phyloP scores from a whole-genome alignment of 495 filamentous ascomycete species.

The Trichoderma reesei region DNA sequence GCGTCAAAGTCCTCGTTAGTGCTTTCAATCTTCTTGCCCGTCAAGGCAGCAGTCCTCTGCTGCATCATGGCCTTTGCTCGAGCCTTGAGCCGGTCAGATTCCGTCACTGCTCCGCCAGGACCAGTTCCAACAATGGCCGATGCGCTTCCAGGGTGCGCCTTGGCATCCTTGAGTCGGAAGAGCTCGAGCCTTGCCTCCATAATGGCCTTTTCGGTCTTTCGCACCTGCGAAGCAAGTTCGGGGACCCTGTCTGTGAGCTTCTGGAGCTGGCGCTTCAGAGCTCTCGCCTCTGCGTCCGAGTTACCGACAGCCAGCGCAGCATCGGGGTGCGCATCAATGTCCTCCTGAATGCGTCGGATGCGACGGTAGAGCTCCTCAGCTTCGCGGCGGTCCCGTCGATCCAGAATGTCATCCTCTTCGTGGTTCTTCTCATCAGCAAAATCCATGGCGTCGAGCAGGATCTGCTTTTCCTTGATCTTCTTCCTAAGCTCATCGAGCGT shows the following conservation, averaged over 20 bases:
- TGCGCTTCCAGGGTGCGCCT: slow-evolving; percentile 75
- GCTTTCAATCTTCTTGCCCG: slow-evolving; percentile 63
- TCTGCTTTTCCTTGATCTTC: slow-evolving; percentile 88
- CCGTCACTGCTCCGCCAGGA: slow-evolving; percentile 82
- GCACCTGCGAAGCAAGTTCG: slow-evolving; percentile 81
- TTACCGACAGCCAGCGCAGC: slow-evolving; percentile 62
- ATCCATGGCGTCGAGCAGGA: slow-evolving; percentile 94
- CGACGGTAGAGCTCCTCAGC: slow-evolving; percentile 90
- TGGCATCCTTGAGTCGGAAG: slow-evolving; percentile 88
- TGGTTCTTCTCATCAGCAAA: slow-evolving; percentile 85
- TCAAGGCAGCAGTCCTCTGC: slow-evolving; percentile 84
- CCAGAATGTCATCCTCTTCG: slow-evolving; percentile 87
- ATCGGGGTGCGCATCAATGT: slow-evolving; percentile 88
- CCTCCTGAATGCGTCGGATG: slow-evolving; percentile 89
- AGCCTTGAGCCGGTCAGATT: slow-evolving; percentile 89
- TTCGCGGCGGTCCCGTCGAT: slow-evolving; percentile 82
- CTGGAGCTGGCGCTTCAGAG: slow-evolving; percentile 81
- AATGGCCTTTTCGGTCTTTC: slow-evolving; percentile 83
- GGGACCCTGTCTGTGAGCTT: slow-evolving; percentile 81
- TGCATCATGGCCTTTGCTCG: slow-evolving; percentile 97
- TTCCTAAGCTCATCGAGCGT: slow-evolving; percentile 82
- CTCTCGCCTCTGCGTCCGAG: slow-evolving; percentile 75
- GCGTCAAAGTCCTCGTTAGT: slow-evolving; percentile 62
- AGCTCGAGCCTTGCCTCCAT: slow-evolving; percentile 88
- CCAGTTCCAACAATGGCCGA: slow-evolving; percentile 86